phyloP scores from a whole-genome alignment of 2,329 filamentous ascomycete genomes.

The Pseudocercospora ulei region DNA sequence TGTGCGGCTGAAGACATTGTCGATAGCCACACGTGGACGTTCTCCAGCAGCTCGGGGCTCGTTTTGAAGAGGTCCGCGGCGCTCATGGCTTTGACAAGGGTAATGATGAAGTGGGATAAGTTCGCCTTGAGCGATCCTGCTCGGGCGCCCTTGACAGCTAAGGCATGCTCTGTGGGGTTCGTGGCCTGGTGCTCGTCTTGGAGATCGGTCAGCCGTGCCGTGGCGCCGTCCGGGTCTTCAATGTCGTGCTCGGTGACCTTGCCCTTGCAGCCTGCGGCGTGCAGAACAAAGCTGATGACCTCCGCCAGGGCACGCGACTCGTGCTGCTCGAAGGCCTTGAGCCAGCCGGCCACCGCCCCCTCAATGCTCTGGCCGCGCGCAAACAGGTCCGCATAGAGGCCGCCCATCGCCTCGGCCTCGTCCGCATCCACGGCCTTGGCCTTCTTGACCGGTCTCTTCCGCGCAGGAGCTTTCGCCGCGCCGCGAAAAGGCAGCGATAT shows the following conservation, averaged over 20 bases:
- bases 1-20: conserved; percentile 82
- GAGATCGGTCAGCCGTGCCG: conserved; percentile 68
- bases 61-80: conserved; percentile 73
- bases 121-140: conserved; percentile 64
- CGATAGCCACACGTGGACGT: conserved; percentile 78
- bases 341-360: conserved; percentile 50
- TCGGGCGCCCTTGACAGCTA: conserved; percentile 71
- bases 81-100: conserved; percentile 67
- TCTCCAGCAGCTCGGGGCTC: conserved; percentile 69
- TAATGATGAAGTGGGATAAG: conserved; percentile 67
- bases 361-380: conserved; percentile 47
- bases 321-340: conserved; percentile 48
- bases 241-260: conserved; percentile 74
- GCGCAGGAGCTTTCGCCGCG: conserved; percentile 34
- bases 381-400: conserved; percentile 55
- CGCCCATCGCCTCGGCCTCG: conserved; percentile 45
- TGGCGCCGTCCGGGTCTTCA: conserved; percentile 76
- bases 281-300: conserved; percentile 53
- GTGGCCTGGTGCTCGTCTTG: conserved; percentile 79
- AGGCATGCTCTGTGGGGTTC: conserved; percentile 68
- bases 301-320: conserved; percentile 49
- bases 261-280: conserved; percentile 68
- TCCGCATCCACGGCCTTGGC: conserved; percentile 45
- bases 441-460: conserved; percentile 43
- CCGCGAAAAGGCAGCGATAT: conserved; percentile 50